Base-by-base conservation (phyloP, 805 yeast genomes). In the Candida peoriensis region DNA sequence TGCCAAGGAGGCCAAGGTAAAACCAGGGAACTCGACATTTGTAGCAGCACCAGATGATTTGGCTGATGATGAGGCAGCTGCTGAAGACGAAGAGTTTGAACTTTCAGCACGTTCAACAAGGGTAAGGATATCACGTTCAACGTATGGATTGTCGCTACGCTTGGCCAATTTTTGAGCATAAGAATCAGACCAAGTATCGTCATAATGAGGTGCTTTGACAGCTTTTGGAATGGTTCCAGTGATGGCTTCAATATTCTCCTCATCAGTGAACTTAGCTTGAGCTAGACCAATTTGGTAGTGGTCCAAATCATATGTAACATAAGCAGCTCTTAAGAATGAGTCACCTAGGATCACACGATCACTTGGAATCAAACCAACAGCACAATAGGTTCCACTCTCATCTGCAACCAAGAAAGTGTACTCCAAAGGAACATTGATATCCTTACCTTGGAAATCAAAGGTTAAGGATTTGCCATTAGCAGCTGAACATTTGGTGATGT, bases 281-380 rank as follows among this genome's bases (percentile, higher is more conserved):
- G 81, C 87, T 36, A 83, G 42, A 0, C 80, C 73, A 22, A 81
- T 61, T 49, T 72, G 66, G 31, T 54, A 55, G 46, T 69, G 70
- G 17, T 78, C 85, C 32, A 80, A 60, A 54, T 84, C 84, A 54
- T 70, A 79, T 12, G 79, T 86, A 19, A 73, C 70, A 51, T 82
- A 84, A 4, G 79, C 81, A 24, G 73, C 68, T 35, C 84, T 65
- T 43, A 83, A 58, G 50, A 82, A 72, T 30, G 72, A 69, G 51
- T 80, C 88, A 9, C 93, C 93, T 24, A 83, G 61, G 36, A 78
- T 65, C 13, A 61, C 57, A 39, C 37, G 32, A 22, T 61, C 58
- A 37, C 47, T 58, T 20, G 48, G 59, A 16, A 54, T 47, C n/a
- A 47, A 27, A 3, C 32, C 33, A 11, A 34, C 14, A 14, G 55